Evolutionary conservation across 148 eudicot genomes (phyloP).

Genomic region (Spergularia marina): DNA sequence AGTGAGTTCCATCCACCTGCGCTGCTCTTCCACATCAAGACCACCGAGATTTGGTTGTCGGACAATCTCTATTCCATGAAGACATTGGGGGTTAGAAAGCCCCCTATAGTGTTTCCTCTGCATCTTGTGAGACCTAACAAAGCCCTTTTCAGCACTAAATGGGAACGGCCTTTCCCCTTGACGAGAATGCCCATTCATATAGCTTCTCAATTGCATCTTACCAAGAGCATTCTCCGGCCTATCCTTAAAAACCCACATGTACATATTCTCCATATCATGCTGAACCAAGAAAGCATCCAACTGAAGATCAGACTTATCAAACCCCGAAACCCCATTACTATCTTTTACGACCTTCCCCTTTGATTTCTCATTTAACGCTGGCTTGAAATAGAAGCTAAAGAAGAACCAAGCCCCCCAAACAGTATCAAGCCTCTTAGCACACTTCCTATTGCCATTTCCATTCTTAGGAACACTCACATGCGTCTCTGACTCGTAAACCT

Average conservation of each 20-base stretch:
- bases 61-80: conserved; percentile 70
- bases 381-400: conserved; percentile 80
- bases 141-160: conserved; percentile 70
- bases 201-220: conserved; percentile 87
- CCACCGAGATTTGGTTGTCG: conserved; percentile 46
- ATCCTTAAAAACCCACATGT: conserved; percentile 85
- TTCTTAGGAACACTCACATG: conserved; percentile 46
- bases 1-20: conserved; percentile 66
- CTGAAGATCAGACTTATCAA: conserved; percentile 63
- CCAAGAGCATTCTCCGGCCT: conserved; percentile 78
- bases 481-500: conserved; percentile 51
- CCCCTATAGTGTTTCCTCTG: conserved; percentile 84
- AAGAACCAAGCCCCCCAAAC: conserved; percentile 94
- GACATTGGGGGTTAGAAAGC: conserved; percentile 75
- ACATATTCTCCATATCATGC: conserved; percentile 90
- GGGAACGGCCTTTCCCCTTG: conserved; percentile 75
- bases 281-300: conserved; percentile 81
- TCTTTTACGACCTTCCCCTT: conserved; percentile 51
- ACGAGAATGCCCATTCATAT: conserved; percentile 84
- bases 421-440: conserved; percentile 68
- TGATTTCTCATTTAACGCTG: conserved; percentile 57
- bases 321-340: conserved; percentile 64
- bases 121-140: conserved; percentile 85
- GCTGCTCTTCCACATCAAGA: conserved; percentile 71
- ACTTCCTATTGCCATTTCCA: conserved; percentile 45